Conservation (phyloP, 2,329 filamentous ascomycete species). For the Magnaporthales sp. region DNA sequence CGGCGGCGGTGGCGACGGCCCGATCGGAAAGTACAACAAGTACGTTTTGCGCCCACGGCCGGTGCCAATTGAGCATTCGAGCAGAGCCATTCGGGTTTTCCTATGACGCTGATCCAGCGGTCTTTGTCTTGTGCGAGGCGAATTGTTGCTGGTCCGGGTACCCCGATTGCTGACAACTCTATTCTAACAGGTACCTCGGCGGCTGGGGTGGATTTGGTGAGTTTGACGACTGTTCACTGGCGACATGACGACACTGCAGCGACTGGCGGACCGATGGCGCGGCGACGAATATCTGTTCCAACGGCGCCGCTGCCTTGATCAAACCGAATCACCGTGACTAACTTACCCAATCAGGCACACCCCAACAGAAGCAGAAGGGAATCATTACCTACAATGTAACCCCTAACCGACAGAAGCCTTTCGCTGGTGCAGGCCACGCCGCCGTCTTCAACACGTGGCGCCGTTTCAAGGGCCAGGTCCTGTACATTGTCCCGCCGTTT, state of each 20-base stretch:
- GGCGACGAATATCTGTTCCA: background rate
- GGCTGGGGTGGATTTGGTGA: conserved; percentile 69
- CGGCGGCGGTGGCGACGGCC: conserved; percentile 28
- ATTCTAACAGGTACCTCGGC: conserved; percentile 55
- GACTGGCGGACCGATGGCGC: background rate
- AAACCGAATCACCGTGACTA: background rate
- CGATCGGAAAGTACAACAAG: conserved; percentile 34
- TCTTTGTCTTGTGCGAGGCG: background rate
- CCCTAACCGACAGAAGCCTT: conserved; percentile 80
- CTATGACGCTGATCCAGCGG: background rate
- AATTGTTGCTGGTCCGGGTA: background rate
- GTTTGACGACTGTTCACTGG: conserved; percentile 22
- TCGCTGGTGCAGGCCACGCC: conserved; percentile 68
- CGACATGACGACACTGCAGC: background rate
- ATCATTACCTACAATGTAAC: conserved; percentile 67
- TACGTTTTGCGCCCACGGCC: conserved; percentile 21
- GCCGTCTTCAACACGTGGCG: conserved; percentile 96
- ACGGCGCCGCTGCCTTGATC: background rate
- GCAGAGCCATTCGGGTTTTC: conserved; percentile 5
- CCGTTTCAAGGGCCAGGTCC: conserved; percentile 74
- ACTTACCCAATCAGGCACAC: conserved; percentile 6
- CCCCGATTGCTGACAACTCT: background rate
- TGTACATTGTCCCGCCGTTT: conserved; percentile 80
- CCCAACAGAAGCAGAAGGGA: conserved; percentile 40
- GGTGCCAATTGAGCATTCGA: background rate